Conservation (phyloP, 352 stramenopile species). For the Globisporangium uncinulatum region DNA sequence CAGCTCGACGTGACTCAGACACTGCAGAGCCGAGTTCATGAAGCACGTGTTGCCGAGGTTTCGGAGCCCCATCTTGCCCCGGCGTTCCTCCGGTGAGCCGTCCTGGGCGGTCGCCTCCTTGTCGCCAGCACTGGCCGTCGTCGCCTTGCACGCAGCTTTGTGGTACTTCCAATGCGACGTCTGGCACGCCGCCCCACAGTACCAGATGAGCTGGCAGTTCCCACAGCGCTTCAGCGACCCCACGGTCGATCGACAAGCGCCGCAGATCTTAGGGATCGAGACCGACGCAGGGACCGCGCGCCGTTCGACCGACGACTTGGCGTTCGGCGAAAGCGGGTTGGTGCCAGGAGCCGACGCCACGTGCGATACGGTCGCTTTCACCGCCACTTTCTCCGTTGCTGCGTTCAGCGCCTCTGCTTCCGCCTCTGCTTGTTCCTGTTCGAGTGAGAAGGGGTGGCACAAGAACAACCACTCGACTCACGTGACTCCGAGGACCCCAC, state of each 20-base stretch:
- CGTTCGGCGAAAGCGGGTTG: conserved; percentile 3
- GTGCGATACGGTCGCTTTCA: conserved; percentile 5
- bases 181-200: conserved; percentile 70
- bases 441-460: neutral
- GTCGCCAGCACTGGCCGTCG: conserved; percentile 21
- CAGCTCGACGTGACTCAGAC: conserved; percentile 89
- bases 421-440: conserved; percentile 30
- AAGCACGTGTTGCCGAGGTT: conserved; percentile 82
- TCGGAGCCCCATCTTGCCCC: conserved; percentile 71
- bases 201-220: conserved; percentile 71
- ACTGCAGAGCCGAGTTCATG: conserved; percentile 85
- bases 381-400: conserved; percentile 14
- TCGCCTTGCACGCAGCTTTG: conserved; percentile 46
- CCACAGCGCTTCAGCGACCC: conserved; percentile 63
- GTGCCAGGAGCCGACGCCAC: neutral
- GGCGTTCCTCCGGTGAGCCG: conserved; percentile 38
- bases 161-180: conserved; percentile 81
- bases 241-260: conserved; percentile 41
- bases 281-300: conserved; percentile 7
- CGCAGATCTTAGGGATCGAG: conserved; percentile 54
- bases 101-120: conserved; percentile 42
- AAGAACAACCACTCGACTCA: neutral
- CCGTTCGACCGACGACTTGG: conserved; percentile 23
- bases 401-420: conserved; percentile 17
- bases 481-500: neutral